Evolutionary conservation across 176 grass and related monocot species (phyloP).

Genomic region (Typha latifolia): DNA sequence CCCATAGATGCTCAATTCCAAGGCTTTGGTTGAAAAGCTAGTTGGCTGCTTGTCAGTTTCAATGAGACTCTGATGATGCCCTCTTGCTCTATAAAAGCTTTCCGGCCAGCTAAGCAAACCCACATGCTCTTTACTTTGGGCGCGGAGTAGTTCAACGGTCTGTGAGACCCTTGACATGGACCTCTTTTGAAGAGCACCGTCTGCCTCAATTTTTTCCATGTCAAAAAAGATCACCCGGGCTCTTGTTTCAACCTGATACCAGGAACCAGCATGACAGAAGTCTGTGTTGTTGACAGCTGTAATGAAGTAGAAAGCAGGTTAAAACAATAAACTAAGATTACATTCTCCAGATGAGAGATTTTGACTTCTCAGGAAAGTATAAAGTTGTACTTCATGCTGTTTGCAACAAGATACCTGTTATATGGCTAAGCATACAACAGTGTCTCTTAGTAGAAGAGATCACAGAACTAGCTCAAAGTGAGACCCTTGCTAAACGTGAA

Average conservation of each 20-base stretch:
- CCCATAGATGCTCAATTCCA: slow-evolving; percentile 85
- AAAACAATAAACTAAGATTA: background rate
- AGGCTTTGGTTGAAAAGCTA: slow-evolving; percentile 58
- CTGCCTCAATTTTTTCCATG: slow-evolving; percentile 25
- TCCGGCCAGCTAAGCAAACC: slow-evolving; percentile 79
- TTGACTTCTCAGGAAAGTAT: no score
- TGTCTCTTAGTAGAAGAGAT: no score
- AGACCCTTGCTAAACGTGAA: no score
- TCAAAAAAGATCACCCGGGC: slow-evolving; percentile 63
- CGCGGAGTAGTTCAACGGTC: slow-evolving; percentile 26
- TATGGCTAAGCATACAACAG: no score
- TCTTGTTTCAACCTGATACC: slow-evolving; percentile 76
- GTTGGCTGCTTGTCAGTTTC: slow-evolving; percentile 28
- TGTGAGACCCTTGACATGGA: slow-evolving; percentile 31
- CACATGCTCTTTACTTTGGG: slow-evolving; percentile 46
- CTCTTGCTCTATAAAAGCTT: slow-evolving; percentile 38
- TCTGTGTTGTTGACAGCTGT: slow-evolving; percentile 38
- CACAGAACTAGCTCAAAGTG: no score
- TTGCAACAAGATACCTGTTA: no score
- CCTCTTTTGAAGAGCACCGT: slow-evolving; percentile 28
- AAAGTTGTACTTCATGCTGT: no score
- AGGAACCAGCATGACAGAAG: slow-evolving; percentile 33
- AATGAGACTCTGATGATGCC: slow-evolving; percentile 26
- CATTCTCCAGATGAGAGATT: background rate
- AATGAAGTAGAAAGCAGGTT: slow-evolving; percentile 1